Evolutionary conservation across 108 stramenopile genomes (phyloP).

Genomic region (Epithemia pelagica): DNA sequence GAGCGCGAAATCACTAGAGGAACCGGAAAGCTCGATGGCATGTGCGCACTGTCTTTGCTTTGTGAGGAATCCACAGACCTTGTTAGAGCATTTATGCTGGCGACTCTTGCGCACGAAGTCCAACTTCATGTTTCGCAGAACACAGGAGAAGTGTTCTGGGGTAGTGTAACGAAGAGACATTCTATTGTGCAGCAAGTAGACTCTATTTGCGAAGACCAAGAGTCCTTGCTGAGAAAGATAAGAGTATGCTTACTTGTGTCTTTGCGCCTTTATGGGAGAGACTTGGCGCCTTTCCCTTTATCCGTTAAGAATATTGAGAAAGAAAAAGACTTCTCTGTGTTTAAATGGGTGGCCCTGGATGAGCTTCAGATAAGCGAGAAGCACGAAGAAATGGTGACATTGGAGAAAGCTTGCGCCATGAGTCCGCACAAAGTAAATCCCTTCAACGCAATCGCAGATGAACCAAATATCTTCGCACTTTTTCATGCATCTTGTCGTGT

Average conservation of each 20-base stretch:
- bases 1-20: not conserved
- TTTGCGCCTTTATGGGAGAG: slow-evolving; percentile 53
- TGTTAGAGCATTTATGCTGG: slow-evolving; percentile 62
- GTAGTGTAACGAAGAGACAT: slow-evolving; percentile 23
- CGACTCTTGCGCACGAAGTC: slow-evolving; percentile 57
- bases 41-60: slow-evolving; percentile 36
- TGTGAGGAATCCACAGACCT: slow-evolving; percentile 59
- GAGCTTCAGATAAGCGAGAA: slow-evolving; percentile 64
- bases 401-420: slow-evolving; percentile 61
- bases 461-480: slow-evolving; percentile 17
- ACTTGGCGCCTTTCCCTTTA: slow-evolving; percentile 50
- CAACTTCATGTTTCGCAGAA: slow-evolving; percentile 41
- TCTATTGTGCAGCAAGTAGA: not conserved
- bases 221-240: slow-evolving; percentile 57
- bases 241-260: slow-evolving; percentile 65
- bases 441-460: slow-evolving; percentile 48
- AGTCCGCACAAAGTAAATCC: slow-evolving; percentile 59
- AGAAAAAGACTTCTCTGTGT: slow-evolving; percentile 58
- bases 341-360: slow-evolving; percentile 67
- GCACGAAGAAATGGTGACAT: slow-evolving; percentile 47
- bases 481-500: slow-evolving; percentile 38
- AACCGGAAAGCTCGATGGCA: slow-evolving; percentile 1
- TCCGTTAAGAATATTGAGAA: slow-evolving; percentile 52
- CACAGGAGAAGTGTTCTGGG: slow-evolving; percentile 62
- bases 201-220: slow-evolving; percentile 36